Conservation (phyloP, 805 yeast species). For the Wickerhamomyces bovis region DNA sequence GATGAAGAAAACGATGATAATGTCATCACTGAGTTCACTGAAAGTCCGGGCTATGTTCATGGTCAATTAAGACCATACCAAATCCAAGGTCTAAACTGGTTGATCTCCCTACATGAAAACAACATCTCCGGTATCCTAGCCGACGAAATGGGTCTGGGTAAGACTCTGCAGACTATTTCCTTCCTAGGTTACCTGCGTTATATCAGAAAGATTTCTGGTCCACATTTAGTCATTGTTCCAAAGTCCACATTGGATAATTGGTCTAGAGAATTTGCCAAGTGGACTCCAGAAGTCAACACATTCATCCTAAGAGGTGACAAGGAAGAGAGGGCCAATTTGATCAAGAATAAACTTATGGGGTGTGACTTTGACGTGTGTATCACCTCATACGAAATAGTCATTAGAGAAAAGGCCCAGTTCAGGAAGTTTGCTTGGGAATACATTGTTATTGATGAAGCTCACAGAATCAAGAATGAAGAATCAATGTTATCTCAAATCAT, state of each 20-base stretch:
- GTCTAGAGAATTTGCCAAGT: slow-evolving; percentile 67
- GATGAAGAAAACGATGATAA: slow-evolving; percentile 40
- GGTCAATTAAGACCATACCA: slow-evolving; percentile 71
- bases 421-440: slow-evolving; percentile 70
- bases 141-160: slow-evolving; percentile 84
- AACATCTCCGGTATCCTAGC: slow-evolving; percentile 72
- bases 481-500: slow-evolving; percentile 62
- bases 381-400: slow-evolving; percentile 67
- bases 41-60: slow-evolving; percentile 68
- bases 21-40: slow-evolving; percentile 63
- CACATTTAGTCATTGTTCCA: slow-evolving; percentile 72
- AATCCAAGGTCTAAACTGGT: slow-evolving; percentile 77
- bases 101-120: slow-evolving; percentile 60
- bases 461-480: slow-evolving; percentile 68
- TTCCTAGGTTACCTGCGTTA: slow-evolving; percentile 62
- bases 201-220: slow-evolving; percentile 55
- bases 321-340: slow-evolving; percentile 52
- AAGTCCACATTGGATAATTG: slow-evolving; percentile 78
- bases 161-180: slow-evolving; percentile 74
- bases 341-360: slow-evolving; percentile 41
- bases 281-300: slow-evolving; percentile 77
- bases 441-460: slow-evolving; percentile 78
- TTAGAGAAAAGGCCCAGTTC: slow-evolving; percentile 63
- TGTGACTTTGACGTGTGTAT: slow-evolving; percentile 66
- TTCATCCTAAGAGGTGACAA: slow-evolving; percentile 72